Evolutionary conservation across 2,329 filamentous ascomycete genomes (phyloP).

Genomic region (Exophiala aquamarina): DNA sequence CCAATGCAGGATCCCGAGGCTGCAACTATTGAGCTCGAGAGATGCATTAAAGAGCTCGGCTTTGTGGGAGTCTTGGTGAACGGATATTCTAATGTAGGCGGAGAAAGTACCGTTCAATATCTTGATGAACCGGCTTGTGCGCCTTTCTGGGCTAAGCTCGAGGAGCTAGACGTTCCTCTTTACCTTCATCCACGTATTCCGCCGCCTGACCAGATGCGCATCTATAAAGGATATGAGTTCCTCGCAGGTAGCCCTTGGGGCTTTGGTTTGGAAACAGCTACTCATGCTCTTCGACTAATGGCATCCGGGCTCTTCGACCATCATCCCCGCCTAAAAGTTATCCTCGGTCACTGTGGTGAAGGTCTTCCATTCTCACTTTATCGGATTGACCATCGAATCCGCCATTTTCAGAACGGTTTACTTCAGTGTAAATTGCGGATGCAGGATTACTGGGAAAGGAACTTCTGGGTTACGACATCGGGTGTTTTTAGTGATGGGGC

Average conservation of each 20-base stretch:
- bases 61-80: too few relatives aligned
- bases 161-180: slow-evolving; percentile 62
- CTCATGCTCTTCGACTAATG: slow-evolving; percentile 56
- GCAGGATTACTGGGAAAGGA: slow-evolving; percentile 5
- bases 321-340: slow-evolving; percentile 47
- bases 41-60: too few relatives aligned
- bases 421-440: not conserved
- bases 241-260: slow-evolving; percentile 60
- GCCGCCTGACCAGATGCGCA: slow-evolving; percentile 53
- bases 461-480: slow-evolving; percentile 7
- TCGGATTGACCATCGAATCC: slow-evolving; percentile 40
- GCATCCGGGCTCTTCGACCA: slow-evolving; percentile 53
- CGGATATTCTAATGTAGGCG: too few relatives aligned
- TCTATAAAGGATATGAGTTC: slow-evolving; percentile 60
- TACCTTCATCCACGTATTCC: slow-evolving; percentile 63
- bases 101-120: too few relatives aligned
- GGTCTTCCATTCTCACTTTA: slow-evolving; percentile 53
- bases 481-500: not conserved
- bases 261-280: slow-evolving; percentile 59
- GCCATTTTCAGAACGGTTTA: slow-evolving; percentile 1
- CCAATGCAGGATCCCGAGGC: too few relatives aligned
- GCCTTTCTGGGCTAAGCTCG: slow-evolving; percentile 58
- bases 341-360: slow-evolving; percentile 52
- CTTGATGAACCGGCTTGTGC: slow-evolving; percentile 4
- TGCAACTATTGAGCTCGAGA: too few relatives aligned